Evolutionary conservation across 371 early-diverging fungal species (phyloP).

Genomic region (Choanephora cucurbitarum): DNA sequence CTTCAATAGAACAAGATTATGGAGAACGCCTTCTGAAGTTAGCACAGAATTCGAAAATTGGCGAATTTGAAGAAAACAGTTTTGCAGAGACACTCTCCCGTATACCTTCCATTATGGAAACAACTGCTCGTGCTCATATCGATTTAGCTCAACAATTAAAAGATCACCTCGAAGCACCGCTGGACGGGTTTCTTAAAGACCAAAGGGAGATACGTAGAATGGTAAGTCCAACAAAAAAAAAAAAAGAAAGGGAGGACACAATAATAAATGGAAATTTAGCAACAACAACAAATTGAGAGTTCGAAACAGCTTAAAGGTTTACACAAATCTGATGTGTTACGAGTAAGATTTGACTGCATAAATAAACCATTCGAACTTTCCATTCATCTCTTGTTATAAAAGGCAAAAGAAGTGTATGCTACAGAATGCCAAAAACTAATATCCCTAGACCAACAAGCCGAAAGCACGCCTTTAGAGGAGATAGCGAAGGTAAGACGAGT

Average conservation of each 20-base stretch:
- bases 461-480: background rate
- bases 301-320: slow-evolving; percentile 40
- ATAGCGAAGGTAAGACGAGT: background rate
- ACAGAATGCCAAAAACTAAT: slow-evolving; percentile 21
- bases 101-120: slow-evolving; percentile 46
- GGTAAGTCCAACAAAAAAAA: slow-evolving; percentile 18
- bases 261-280: slow-evolving; percentile 19
- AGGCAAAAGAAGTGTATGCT: slow-evolving; percentile 32
- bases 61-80: slow-evolving; percentile 40
- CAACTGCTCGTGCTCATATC: slow-evolving; percentile 49
- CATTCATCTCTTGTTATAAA: background rate
- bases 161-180: slow-evolving; percentile 41
- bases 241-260: too few relatives aligned
- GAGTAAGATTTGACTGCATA: slow-evolving; percentile 42
- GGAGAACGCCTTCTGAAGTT: slow-evolving; percentile 38
- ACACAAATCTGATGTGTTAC: slow-evolving; percentile 42
- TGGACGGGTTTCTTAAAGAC: slow-evolving; percentile 41
- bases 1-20: slow-evolving; percentile 41
- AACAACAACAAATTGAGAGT: slow-evolving; percentile 47
- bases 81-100: slow-evolving; percentile 44
- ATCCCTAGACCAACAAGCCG: slow-evolving; percentile 14
- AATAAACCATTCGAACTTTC: too few relatives aligned
- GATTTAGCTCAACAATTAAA: slow-evolving; percentile 48
- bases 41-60: slow-evolving; percentile 31
- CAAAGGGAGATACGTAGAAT: slow-evolving; percentile 38